Evolutionary conservation across 208 protist genomes (phyloP), one percentile per base, ranked within the genome.

Genomic region (Wallacemonas rigidus): DNA sequence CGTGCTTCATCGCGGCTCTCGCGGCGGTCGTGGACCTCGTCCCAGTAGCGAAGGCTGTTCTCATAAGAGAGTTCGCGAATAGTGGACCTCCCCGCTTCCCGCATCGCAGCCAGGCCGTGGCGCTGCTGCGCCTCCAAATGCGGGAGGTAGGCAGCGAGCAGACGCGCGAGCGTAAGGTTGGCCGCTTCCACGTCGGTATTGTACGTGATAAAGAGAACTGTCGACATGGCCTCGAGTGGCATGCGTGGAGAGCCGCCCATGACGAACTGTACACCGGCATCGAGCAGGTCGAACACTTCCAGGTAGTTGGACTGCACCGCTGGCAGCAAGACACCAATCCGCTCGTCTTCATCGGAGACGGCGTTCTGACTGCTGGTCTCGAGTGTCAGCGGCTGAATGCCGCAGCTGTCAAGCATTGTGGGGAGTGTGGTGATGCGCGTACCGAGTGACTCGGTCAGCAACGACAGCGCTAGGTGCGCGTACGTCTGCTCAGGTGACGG

Each of bases 161-260:
- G 51, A 35, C 91, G 88, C 7, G 91, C 74, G 53, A 88, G 83
- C 0, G 91, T 94, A 41, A 88, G 79, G 9, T 65, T 44, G 8
- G 85, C 72, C 6, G 55, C 76, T 2, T 76, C 72, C 1, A 63
- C 40, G 17, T 72, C 47, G 48, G 38, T 58, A 40, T 81, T 80
- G 75, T 87, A 96, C 7, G 83, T 91, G 11, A 92, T 72, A 41
- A 94, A 82, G 12, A 96, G 38, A 15, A 92, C 82, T n/a, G 77
- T 69, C 1, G 91, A 85, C 26, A 84, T 61, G 12, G 6, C 2
- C 41, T 38, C 41, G 8, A 65, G 60, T 8, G 60, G 14, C 14
- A 35, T n/a, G n/a, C 60, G 36, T 4, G 60, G 60, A 3, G 60
- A 65, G 53, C 64, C 70, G 35, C 72, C 26, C 45, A 80, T 72